A percentile compares a stretch with the other conserved stretches of the same genome.
These are phyloP conservation scores for Tanozyma kutaoensis DNA, from an alignment of 805 yeast genomes.

Conservation along the genomic window DNA sequence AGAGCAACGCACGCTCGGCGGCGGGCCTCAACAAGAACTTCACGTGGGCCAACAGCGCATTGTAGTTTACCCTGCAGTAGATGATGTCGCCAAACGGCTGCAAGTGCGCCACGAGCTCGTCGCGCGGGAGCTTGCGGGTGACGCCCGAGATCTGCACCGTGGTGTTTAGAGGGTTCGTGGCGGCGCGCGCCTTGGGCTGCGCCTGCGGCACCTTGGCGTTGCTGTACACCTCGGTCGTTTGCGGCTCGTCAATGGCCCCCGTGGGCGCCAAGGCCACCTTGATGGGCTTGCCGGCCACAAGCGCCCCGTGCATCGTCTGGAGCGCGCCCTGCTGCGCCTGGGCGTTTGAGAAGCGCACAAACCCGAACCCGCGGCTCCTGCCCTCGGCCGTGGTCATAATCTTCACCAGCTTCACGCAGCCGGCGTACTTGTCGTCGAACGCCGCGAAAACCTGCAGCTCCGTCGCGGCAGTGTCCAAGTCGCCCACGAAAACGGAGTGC, in stretches of 20 bases:
- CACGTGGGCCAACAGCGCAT: slow-evolving; percentile 10
- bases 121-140: slow-evolving; percentile 42
- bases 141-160: slow-evolving; percentile 62
- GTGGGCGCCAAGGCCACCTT: slow-evolving; percentile 1
- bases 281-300: slow-evolving; percentile 62
- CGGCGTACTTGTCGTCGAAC: slow-evolving; percentile 58
- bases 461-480: slow-evolving; percentile 58
- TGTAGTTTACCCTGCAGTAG: slow-evolving; percentile 9
- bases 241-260: slow-evolving; percentile 4
- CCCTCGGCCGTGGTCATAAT: slow-evolving; percentile 50
- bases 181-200: slow-evolving; percentile 46
- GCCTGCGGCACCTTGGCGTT: slow-evolving; percentile 19
- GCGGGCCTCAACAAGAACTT: slow-evolving; percentile 16
- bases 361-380: slow-evolving; percentile 76
- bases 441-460: slow-evolving; percentile 52
- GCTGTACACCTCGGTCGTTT: slow-evolving; percentile 5
- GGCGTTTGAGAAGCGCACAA: slow-evolving; percentile 60
- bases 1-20: slow-evolving; percentile 24
- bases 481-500: slow-evolving; percentile 76
- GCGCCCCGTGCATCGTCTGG: slow-evolving; percentile 69
- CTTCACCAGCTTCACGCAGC: slow-evolving; percentile 56
- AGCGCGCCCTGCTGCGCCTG: slow-evolving; percentile 62
- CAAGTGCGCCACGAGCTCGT: slow-evolving; percentile 48
- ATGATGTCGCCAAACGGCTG: slow-evolving; percentile 47
- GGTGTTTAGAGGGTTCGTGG: slow-evolving; percentile 73